Base-by-base conservation (phyloP, 1,139 yeast species). In the Suhomyces chickasaworum region DNA sequence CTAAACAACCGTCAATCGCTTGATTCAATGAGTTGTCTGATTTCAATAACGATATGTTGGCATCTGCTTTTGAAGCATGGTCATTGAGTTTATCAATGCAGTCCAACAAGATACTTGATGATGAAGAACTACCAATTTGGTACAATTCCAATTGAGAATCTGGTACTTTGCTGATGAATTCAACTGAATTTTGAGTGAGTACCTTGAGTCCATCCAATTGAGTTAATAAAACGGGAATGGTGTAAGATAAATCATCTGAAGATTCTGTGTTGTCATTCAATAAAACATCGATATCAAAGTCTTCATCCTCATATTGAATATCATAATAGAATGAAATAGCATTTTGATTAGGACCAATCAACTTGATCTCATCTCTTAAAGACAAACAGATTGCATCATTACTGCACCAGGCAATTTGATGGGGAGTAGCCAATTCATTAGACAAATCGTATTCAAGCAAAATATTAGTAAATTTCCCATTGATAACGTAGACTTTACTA, bases 61-160 rank as follows among this genome's bases (percentile, higher is more conserved):
- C 90, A 57, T 89, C 89, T 0, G 97, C 96, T 58, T 86, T 85
- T 0, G 97, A 89, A 0, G 95, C 80, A 56, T 86, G 84, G 35
- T 72, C 69, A 8, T 81, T 77, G 15, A 89, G 68, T 52, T 88
- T 83, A 45, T 89, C 93, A 31, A 89, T 78, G 16, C 97, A 86
- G 64, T 91, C 97, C 4, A 89, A 66, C 35, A 93, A 68, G 32
- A 91, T 85, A 7, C 96, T 89, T 23, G 95, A 79, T 0, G 97
- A 88, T 18, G 88, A 80, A 0, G 89, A 78, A 0, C 97, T 87
- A 0, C 98, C 99, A 40, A 90, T 80, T 58, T 79, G 82, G 62
- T 89, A 90, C 18, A 89, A 76, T 35, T 82, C 81, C 7, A 79
- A 77, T 0, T 86, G 79, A 1, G 73, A 66, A 1, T 69, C 70